Percentiles rank a stretch among this genome's conserved stretches.
phyloP scores from a whole-genome alignment of 2,329 filamentous ascomycete genomes.

The Pseudogymnoascus sp. region DNA sequence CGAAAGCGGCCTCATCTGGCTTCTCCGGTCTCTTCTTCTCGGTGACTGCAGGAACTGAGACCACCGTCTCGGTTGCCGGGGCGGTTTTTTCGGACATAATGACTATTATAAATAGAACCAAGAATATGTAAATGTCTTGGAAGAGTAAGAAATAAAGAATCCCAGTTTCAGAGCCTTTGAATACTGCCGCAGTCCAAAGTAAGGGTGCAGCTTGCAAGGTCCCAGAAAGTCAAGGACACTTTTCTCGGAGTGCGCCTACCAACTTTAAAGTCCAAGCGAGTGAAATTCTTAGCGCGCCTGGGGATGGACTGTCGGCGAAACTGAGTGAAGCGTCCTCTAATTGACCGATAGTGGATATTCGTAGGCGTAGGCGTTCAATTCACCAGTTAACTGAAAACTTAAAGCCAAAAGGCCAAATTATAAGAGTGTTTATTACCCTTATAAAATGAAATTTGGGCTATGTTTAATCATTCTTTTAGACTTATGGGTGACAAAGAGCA shows the following conservation, averaged over 20 bases:
- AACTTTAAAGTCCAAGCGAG: conserved; percentile 4
- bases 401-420: background rate
- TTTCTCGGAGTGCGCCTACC: conserved; percentile 9
- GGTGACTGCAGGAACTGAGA: conserved; percentile 22
- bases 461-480: background rate
- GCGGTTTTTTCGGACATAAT: conserved; percentile 4
- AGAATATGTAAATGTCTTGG: background rate
- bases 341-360: background rate
- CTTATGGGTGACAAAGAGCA: background rate
- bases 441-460: background rate
- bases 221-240: conserved; percentile 9
- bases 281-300: conserved; percentile 1
- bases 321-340: background rate
- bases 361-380: background rate
- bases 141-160: background rate
- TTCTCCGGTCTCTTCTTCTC: conserved; percentile 62
- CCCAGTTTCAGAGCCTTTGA: background rate
- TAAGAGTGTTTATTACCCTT: background rate
- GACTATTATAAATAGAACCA: background rate
- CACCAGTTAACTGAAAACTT: background rate
- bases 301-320: background rate
- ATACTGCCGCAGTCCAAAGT: background rate
- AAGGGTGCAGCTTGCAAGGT: conserved; percentile 6
- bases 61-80: background rate
- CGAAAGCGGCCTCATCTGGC: conserved; percentile 81